Evolutionary conservation across 768 basidiomycete genomes (phyloP), one percentile per base, ranked within the genome.

Genomic region (Hericium rajendrae): DNA sequence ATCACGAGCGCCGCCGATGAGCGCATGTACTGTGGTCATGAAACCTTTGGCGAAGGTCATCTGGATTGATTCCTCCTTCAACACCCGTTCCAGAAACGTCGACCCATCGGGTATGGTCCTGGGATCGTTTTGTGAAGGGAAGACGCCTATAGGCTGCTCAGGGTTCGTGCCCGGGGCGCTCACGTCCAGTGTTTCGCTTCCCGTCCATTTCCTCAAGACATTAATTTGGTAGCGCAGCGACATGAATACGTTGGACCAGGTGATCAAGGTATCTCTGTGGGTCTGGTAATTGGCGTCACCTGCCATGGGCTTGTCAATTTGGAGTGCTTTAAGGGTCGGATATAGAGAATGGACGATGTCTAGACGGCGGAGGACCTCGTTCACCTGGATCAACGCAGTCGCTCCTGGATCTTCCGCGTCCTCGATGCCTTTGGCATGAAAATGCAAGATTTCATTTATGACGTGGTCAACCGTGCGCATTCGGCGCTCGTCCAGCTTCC

Each of bases 31-130:
- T n/a, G 90, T 92, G 41, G 84, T 84, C 64, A 93, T 78, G 62
- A 88, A 91, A 13, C 88, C 87, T 64, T 88, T 92, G 70, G 94
- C 92, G 69, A 99, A 97, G 9, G 91, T 93, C 59, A 87, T 81
- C 70, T 94, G 90, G 66, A 98, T 85, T n/a, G 87, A 87, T 65
- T 98, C 95, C 70, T 98, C 95, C 69, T 98, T 97, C 57, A 97
- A 78, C 24, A 97, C 74, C 28, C 93, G 83, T 69, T 97, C 97
- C 38, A 97, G 87, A 69, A 98, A 99, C 38, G 89, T 91, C 18
- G 85, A 84, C 20, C 85, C 83, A 62, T 86, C 86, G 4, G 83
- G 69, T 76, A 73, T 58, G 83, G 84, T 48, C 72, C 65, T 43
- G 69, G 66, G 10, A 68, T 64, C 58, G 70, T 63, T 26, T 66